phyloP scores from a whole-genome alignment of 2,329 filamentous ascomycete species.

The Arthrobotrys pseudoclavata region DNA sequence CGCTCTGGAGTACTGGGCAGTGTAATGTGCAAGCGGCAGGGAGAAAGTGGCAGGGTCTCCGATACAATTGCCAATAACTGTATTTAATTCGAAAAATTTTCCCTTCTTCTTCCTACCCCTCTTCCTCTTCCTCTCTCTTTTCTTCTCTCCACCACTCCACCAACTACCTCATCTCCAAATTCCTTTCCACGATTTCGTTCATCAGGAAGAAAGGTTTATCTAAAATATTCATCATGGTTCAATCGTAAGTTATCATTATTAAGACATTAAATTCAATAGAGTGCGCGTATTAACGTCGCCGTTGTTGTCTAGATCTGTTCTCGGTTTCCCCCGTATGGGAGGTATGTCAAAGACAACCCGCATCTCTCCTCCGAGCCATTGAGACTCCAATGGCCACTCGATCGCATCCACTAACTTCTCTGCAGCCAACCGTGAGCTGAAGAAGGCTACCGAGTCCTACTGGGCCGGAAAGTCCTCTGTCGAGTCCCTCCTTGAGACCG shows the following conservation, averaged over 20 bases:
- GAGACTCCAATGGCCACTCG: constrained; percentile 33
- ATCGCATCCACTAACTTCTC: constrained; percentile 39
- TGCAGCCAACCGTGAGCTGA: constrained; percentile 90
- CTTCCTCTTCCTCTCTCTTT: constrained; percentile 55
- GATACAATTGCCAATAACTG: constrained; percentile 36
- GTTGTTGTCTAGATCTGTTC: constrained; percentile 73
- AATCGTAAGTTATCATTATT: constrained; percentile 69
- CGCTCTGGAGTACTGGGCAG: neutral
- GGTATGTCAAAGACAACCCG: constrained; percentile 65
- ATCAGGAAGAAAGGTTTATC: constrained; percentile 56
- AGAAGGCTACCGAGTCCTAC: constrained; percentile 99
- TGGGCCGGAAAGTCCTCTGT: constrained; percentile 96
- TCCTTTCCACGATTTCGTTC: constrained; percentile 59
- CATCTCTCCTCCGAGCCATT: constrained; percentile 24
- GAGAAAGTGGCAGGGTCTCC: constrained; percentile 11
- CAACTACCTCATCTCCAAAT: constrained; percentile 26
- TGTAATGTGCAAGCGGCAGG: neutral
- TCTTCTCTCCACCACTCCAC: constrained; percentile 35
- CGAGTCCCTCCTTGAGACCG: constrained; percentile 90
- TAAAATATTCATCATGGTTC: constrained; percentile 70
- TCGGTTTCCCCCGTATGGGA: constrained; percentile 99
- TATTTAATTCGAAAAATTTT: constrained; percentile 62
- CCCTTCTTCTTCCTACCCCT: constrained; percentile 52
- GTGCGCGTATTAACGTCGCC: constrained; percentile 51
- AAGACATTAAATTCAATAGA: neutral